Percentiles rank a stretch among this genome's conserved stretches.
These are phyloP conservation scores for Scenedesmus sp. DNA, from an alignment of 163 green algal species.

Conservation along the genomic window DNA sequence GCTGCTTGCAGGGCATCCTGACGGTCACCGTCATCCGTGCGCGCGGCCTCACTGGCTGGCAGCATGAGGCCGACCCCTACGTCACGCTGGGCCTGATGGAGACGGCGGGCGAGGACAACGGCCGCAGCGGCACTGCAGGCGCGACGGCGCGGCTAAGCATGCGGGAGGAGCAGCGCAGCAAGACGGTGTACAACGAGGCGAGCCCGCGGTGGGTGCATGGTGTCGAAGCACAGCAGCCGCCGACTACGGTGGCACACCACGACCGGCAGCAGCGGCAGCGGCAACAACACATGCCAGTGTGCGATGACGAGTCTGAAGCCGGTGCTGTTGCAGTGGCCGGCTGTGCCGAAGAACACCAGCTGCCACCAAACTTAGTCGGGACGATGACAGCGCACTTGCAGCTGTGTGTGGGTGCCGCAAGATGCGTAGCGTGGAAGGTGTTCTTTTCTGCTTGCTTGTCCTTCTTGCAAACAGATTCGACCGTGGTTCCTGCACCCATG, in stretches of 20 bases:
- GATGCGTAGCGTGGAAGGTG: too few species aligned
- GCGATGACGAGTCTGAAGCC: too few species aligned
- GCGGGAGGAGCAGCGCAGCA: slow-evolving; percentile 23
- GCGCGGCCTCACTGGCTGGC: slow-evolving; percentile 36
- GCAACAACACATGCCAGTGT: too few species aligned
- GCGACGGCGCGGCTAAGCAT: not conserved
- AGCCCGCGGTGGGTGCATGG: slow-evolving; percentile 31
- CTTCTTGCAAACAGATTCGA: not conserved
- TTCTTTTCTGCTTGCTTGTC: not conserved
- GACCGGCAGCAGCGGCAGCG: too few species aligned
- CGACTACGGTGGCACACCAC: not conserved
- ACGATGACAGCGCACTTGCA: too few species aligned
- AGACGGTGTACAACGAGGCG: slow-evolving; percentile 49
- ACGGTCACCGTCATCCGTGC: slow-evolving; percentile 46
- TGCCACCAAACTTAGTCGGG: too few species aligned
- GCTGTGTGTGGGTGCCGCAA: too few species aligned
- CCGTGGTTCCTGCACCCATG: not conserved
- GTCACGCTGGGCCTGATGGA: slow-evolving; percentile 41
- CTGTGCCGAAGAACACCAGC: too few species aligned
- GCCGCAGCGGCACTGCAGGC: not conserved
- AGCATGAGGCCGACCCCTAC: slow-evolving; percentile 37
- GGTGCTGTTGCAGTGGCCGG: too few species aligned
- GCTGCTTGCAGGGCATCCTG: slow-evolving; percentile 48
- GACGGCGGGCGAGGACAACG: not conserved
- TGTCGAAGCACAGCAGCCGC: too few species aligned